Evolutionary conservation across 768 basidiomycete genomes (phyloP), one percentile per base, ranked within the genome.

Genomic region (Russula sp.): DNA sequence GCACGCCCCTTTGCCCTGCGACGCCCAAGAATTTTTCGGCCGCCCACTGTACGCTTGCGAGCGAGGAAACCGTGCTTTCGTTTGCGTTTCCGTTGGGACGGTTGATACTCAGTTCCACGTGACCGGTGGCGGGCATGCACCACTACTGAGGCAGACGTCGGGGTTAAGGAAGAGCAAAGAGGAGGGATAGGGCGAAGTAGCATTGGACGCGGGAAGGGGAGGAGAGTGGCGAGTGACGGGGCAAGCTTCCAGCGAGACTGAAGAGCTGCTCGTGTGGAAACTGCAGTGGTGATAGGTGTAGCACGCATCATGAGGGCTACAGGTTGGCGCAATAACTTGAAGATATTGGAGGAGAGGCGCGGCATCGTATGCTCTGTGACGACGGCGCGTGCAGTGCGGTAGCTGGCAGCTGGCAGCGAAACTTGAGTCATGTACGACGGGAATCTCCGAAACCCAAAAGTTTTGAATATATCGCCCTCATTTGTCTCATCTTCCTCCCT

Each of bases 61-160:
- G 87, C 82, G 38, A 98, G 80, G 73, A 96, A 98, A 7, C 95
- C 95, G 70, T 92, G 90, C 71, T 88, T 93, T 68, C 93, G 81
- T 78, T 98, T 98, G 67, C 95, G 78, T 70, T 90, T 90, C 45
- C 94, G 82, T 73, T 96, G 93, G 0, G 90, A 93, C n/a, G 95
- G 95, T 72, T 98, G 95, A 69, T 98, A 98, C 74, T 95, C 92
- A n/a, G 84, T 82, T 47, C 95, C 95, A 47, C 84, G 82, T 34
- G 87, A 80, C 35, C 77, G 78, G 70, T 80, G 85, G 7, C 93
- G 85, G 43, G 81, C 74, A 67, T 86, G 83, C 36, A 78, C 73
- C 8, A 81, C 2, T 35, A 58, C 41, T 3, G 66, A 60, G 22
- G 51, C 5, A 41, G 46, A 20, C 4, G 58, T 39, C 10, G 49